Conservation (phyloP, 768 basidiomycete genomes). For the Suillus ampliporus region DNA sequence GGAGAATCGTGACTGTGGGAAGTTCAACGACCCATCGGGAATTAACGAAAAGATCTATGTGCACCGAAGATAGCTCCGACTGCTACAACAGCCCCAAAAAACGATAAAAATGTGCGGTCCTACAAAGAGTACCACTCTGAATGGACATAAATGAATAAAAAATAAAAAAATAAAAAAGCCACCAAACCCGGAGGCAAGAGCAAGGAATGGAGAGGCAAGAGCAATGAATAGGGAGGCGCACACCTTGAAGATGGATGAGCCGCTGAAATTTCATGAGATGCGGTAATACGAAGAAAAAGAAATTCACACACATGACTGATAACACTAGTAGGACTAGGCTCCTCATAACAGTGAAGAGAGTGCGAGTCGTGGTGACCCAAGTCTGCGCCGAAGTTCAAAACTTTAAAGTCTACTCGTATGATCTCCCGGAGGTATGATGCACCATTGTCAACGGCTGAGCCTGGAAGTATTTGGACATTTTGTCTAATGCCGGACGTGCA, state of each 20-base stretch:
- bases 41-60: not conserved
- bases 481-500: slow-evolving; percentile 45
- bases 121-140: too few species aligned
- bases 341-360: slow-evolving; percentile 45
- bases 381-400: slow-evolving; percentile 39
- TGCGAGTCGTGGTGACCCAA: slow-evolving; percentile 32
- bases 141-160: too few species aligned
- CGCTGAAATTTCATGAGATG: slow-evolving; percentile 20
- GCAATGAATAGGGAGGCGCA: slow-evolving; percentile 44
- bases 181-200: slow-evolving; percentile 39
- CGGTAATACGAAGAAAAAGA: slow-evolving; percentile 16
- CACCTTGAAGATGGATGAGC: slow-evolving; percentile 41
- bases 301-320: slow-evolving; percentile 45
- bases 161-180: too few species aligned
- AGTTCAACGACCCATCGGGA: slow-evolving; percentile 8
- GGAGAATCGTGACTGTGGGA: slow-evolving; percentile 39
- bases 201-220: too few species aligned
- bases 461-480: slow-evolving; percentile 24
- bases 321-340: slow-evolving; percentile 37
- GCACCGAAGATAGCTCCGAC: slow-evolving; percentile 38
- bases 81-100: slow-evolving; percentile 34
- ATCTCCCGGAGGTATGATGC: not conserved
- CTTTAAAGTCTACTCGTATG: slow-evolving; percentile 16
- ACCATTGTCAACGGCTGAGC: slow-evolving; percentile 35
- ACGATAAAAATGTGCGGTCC: too few species aligned